Evolutionary conservation across 2,329 filamentous ascomycete species (phyloP).

Genomic region (Blastomyces parvus): DNA sequence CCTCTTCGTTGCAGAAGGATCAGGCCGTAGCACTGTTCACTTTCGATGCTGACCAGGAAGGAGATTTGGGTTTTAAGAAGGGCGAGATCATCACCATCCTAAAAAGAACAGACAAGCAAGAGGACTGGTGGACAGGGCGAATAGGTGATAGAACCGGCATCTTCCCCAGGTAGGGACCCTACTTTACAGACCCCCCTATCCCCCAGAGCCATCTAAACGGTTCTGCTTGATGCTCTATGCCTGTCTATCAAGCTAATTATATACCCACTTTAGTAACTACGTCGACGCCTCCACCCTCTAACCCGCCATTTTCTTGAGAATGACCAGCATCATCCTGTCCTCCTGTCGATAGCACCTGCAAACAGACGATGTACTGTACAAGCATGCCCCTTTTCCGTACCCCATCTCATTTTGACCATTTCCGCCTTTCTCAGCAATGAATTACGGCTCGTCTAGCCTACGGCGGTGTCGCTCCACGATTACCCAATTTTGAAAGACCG

Average conservation of each 20-base stretch:
- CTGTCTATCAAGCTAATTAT: constrained; percentile 12
- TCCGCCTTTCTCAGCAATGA: background rate
- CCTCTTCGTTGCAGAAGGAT: constrained; percentile 43
- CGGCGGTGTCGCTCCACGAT: background rate
- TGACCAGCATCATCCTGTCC: background rate
- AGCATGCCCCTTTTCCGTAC: background rate
- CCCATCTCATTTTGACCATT: background rate
- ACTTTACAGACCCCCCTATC: no score
- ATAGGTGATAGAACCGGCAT: constrained; percentile 79
- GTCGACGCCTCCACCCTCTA: constrained; percentile 21
- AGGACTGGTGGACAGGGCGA: constrained; percentile 96
- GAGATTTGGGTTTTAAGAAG: constrained; percentile 93
- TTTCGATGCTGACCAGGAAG: constrained; percentile 87
- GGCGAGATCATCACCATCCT: constrained; percentile 90
- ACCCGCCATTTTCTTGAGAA: background rate
- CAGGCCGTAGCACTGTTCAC: constrained; percentile 87
- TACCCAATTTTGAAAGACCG: background rate
- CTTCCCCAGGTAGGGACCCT: constrained; percentile 74
- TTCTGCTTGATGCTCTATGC: background rate
- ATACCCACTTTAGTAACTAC: constrained; percentile 24
- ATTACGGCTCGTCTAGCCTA: background rate
- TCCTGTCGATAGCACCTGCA: background rate
- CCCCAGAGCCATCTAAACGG: background rate
- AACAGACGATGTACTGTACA: background rate
- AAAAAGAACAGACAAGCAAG: constrained; percentile 87